Evolutionary conservation across 306 rosid species (phyloP), one percentile per base, ranked within the genome.

Genomic region (Hippophae tibetana): DNA sequence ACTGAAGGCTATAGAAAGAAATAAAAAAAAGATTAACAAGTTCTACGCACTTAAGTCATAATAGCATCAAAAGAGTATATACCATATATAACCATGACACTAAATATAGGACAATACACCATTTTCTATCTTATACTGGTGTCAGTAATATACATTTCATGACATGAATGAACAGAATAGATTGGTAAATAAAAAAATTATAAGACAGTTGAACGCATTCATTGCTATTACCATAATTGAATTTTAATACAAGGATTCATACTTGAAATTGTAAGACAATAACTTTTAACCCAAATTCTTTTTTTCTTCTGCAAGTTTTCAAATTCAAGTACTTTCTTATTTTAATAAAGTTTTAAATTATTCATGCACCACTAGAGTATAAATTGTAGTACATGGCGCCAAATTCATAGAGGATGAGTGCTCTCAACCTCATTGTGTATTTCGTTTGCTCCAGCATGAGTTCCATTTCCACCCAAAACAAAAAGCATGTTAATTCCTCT

Each of bases 391-490:
- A 58, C 27, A 13, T 41, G 52, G 59, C 43, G 65, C 61, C 52
- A 11, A 65, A 49, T 43, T 67, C 18, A 52, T 65, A 18, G 14
- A 41, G 56, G 63, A 54, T 58, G 25, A 57, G 61, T 10, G 74
- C 70, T 52, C 65, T 64, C 44, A 68, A 93, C 99, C 97, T 93
- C 99, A 43, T 79, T 54, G 76, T 93, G 99, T 68, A 93, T 84
- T 51, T 86, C 97, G 65, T 93, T 78, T 23, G 99, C 99, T 65
- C 99, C 99, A 53, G 99, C 99, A 72, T 93, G 99, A 52, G 99
- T 93, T 53, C 99, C 99, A 13, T 93, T 86, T 61, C 99, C 99
- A 49, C 99, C 99, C 88, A 93, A 75, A 64, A 93, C 90, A 79
- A 88, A 93, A 67, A 93, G 90, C 99, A 93, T 84, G 79, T 88